Percentiles rank a stretch among this genome's conserved stretches.
Conservation (phyloP, 1,139 yeast genomes). For the Pichia kudriavzevii region DNA sequence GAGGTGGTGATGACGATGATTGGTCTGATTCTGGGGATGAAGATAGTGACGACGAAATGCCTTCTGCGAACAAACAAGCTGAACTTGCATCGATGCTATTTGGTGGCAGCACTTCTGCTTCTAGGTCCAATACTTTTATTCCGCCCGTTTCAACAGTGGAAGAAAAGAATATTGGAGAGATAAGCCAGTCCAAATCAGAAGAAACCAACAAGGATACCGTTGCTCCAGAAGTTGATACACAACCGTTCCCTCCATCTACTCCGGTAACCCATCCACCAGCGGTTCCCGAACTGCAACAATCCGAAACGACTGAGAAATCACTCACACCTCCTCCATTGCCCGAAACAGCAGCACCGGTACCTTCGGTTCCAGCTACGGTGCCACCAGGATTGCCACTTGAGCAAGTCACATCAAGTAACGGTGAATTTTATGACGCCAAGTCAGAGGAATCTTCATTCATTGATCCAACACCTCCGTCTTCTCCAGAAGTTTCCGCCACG, state of each 20-base stretch:
- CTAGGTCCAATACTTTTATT: conserved; percentile 17
- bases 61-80: conserved; percentile 46
- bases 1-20: conserved; percentile 36
- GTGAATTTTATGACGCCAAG: conserved; percentile 17
- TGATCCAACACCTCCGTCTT: conserved; percentile 16
- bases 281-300: conserved; percentile 2
- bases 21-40: conserved; percentile 43
- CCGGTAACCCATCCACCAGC: conserved; percentile 8
- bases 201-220: background rate
- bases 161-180: background rate
- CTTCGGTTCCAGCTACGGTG: conserved; percentile 3
- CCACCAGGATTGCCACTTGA: too few species aligned
- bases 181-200: background rate
- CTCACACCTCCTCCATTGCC: conserved; percentile 1
- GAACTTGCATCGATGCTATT: conserved; percentile 50
- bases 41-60: conserved; percentile 39
- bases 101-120: conserved; percentile 29
- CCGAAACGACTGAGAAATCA: background rate
- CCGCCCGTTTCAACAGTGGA: conserved; percentile 11
- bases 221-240: background rate
- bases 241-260: conserved; percentile 4
- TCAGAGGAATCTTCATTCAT: conserved; percentile 17
- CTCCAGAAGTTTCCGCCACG: conserved; percentile 14
- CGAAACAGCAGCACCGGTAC: background rate
- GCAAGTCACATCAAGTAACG: background rate